Percentiles rank a stretch among this genome's conserved stretches.
Conservation (phyloP, 2,329 filamentous ascomycete genomes). For the Aspergillus aculeatus region DNA sequence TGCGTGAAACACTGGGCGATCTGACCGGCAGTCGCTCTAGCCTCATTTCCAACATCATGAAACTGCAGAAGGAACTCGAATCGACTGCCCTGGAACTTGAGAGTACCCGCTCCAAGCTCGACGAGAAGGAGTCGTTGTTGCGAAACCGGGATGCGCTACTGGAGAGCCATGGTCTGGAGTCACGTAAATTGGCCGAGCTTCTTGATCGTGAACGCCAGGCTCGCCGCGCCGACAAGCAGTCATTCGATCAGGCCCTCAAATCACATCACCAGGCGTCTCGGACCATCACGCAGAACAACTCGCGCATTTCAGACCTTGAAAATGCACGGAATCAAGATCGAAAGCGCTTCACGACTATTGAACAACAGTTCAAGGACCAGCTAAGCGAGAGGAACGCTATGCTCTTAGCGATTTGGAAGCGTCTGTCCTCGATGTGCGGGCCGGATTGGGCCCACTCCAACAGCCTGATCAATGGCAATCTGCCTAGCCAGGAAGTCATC, state of each 20-base stretch:
- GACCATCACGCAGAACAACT: conserved; percentile 80
- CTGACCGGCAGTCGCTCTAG: conserved; percentile 81
- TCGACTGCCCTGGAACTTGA: conserved; percentile 80
- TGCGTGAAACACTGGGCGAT: conserved; percentile 84
- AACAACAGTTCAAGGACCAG: conserved; percentile 81
- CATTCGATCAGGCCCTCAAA: conserved; percentile 84
- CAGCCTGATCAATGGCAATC: conserved; percentile 80
- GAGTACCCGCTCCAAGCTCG: conserved; percentile 69
- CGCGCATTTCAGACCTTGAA: conserved; percentile 82
- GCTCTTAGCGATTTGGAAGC: conserved; percentile 84
- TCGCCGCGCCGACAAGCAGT: conserved; percentile 80
- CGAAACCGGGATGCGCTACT: conserved; percentile 85
- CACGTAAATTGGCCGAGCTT: conserved; percentile 77
- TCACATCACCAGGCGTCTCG: conserved; percentile 84
- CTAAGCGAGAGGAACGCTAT: conserved; percentile 85
- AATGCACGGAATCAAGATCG: conserved; percentile 73
- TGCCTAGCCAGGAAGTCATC: conserved; percentile 83
- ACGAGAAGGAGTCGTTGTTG: conserved; percentile 88
- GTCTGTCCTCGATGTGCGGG: conserved; percentile 80
- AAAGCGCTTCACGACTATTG: conserved; percentile 71
- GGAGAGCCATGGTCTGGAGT: conserved; percentile 84
- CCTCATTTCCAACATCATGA: conserved; percentile 80
- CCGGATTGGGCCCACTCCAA: conserved; percentile 90
- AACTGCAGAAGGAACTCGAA: conserved; percentile 84
- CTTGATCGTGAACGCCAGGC: conserved; percentile 86